Evolutionary conservation across 225 moss, liverwort and hornwort species (phyloP), one percentile per base, ranked within the genome.

Genomic region (Straminergon stramineum): DNA sequence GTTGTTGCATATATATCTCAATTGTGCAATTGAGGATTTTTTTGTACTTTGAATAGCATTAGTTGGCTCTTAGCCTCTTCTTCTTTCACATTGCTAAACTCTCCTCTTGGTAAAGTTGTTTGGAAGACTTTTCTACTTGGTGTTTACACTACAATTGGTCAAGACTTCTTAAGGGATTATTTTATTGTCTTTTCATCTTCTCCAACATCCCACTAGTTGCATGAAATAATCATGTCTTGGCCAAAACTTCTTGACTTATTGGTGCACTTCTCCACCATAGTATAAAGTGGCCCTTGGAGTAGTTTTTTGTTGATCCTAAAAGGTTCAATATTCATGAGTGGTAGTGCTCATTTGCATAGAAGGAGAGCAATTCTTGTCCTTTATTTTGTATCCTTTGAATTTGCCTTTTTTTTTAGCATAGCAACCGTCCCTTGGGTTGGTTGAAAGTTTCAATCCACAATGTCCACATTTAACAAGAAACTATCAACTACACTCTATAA

Each of bases 271-370:
- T 24, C 24, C 26, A 71, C 66, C 35, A 66, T 23, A 71, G 26
- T 26, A 41, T 41, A 15, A 41, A 69, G 41, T 6, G 2, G 24
- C 43, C 43, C 52, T 52, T 31, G 11, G 2, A 31, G 17, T 48
- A 10, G 2, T 17, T 45, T 45, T 74, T 1, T 1, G 0, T 0
- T 28, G 2, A 45, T 4, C 7, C 16, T 17, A 75, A 18, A 30
- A 6, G 30, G 1, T 28, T 11, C 0, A 4, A 1, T 74, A 45
- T 74, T 28, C 28, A 28, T 45, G 6, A 74, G 2, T 10, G 0
- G 7, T 31, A 75, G 31, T 75, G 4, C 30, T 48, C 11, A 48
- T 48, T 75, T 30, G 30, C 6, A 45, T 17, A 30, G 11, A 28
- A 17, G 0, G 4, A 48, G 11, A 48, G 2, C 4, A 18, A 48